Evolutionary conservation across 1,284 basidiomycete genomes (phyloP), one percentile per base, ranked within the genome.

Genomic region (Cryptococcus deneoformans): DNA sequence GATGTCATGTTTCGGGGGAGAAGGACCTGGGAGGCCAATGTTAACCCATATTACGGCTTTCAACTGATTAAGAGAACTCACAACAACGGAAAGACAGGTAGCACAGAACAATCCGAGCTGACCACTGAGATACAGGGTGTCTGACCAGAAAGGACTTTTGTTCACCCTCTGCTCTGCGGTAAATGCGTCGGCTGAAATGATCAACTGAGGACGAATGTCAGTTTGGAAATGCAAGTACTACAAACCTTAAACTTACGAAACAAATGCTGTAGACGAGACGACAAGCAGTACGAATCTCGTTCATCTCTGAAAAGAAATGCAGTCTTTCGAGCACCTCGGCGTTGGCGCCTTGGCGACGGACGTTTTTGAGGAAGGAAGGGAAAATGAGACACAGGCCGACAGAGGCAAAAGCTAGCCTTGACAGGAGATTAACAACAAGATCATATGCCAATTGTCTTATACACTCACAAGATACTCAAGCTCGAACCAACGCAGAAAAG

Each of bases 1-100:
- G 61, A 56, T 8, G 56, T 56, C 69, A 71, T 71, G 56, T 67
- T 70, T 45, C 68, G 64, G 70, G 70, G 70, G n/a, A 72, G 59
- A 8, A 70, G 60, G 43, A 72, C 57, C 65, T 68, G 50, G n/a
- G 35, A 5, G 40, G 24, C 11, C 57, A n/a, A 50, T 29, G 3
- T 29, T 29, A 29, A 29, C 50, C 39, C 7, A 9, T 51, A 12
- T 40, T 8, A 35, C 29, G 20, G 6, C 6, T 29, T 37, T 16
- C 12, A 20, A 43, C 9, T n/a, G 20, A 29, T 20, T 0, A 46
- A 40, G n/a, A 48, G 39, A n/a, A 50, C 10, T 42, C n/a, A 68
- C 69, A 7, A 69, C 54, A 14, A 72, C 54, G 14, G 65, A 66
- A 6, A 70, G 45, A 55, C 64, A 64, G 12, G 62, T 64, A 9